Evolutionary conservation across 148 eudicot genomes (phyloP), one percentile per base, ranked within the genome.

Genomic region (Rhododendron henanense): DNA sequence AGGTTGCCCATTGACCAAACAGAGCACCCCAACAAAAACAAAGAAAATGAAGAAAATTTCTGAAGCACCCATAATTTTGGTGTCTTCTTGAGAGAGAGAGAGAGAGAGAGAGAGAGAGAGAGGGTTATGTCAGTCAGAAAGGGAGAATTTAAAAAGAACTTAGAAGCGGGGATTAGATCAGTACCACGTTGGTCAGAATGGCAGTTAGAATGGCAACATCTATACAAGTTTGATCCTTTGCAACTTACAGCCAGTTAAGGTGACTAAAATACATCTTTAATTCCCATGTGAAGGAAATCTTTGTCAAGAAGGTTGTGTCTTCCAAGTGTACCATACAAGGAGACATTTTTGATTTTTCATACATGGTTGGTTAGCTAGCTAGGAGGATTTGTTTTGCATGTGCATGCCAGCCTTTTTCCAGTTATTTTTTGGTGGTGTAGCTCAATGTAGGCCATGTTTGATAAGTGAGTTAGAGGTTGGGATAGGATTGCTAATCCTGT

Each of bases 1-100:
- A 35, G 99, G 92, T 81, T 96, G 95, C 67, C 91, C 95, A 85
- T 92, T 90, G 23, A 81, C 89, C 77, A 65, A 48, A 74, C 19
- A 65, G 15, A 82, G 39, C 76, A 89, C 7, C 33, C 80, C 79
- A 15, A 75, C 39, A 11, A 89, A 81, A 45, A 83, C 44, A 44
- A 77, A 79, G 19, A 57, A 65, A 63, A 47, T 45, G 16, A 47
- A n/a, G 18, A 61, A 13, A 74, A 21, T 14, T 25, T 28, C 78
- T 85, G 86, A 82, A 55, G 59, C 84, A 1, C 44, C 81, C 85
- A 82, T 86, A 23, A n/a, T 63, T 83, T 86, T 41, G 33, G 7
- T 21, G 3, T 57, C 59, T 5, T 69, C 9, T 18, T 31, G 59
- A 25, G 78, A 67, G 59, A 41, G 59, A 63, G 55, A 25, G 57